Evolutionary conservation across 1,284 basidiomycete genomes (phyloP).

Genomic region (Cryptococcus sp.): DNA sequence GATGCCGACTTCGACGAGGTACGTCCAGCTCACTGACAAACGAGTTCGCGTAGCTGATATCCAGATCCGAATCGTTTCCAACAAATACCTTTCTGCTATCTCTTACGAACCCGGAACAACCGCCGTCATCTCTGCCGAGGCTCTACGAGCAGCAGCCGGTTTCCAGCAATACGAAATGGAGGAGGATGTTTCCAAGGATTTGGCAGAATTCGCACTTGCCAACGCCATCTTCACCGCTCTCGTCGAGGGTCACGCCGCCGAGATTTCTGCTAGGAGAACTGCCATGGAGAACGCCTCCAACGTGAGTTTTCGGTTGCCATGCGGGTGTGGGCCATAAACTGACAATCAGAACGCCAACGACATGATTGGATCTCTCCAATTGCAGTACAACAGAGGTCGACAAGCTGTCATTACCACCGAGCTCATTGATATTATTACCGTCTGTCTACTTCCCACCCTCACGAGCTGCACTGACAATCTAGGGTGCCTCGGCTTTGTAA

Average conservation of each 20-base stretch:
- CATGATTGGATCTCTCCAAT: constrained; percentile 80
- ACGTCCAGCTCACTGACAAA: constrained; percentile 9
- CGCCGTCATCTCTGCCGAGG: constrained; percentile 75
- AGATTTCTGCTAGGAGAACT: constrained; percentile 72
- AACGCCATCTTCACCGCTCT: constrained; percentile 95
- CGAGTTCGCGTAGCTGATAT: background rate
- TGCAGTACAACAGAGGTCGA: constrained; percentile 98
- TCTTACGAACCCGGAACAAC: constrained; percentile 78
- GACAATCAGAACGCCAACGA: constrained; percentile 72
- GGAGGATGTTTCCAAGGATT: constrained; percentile 88
- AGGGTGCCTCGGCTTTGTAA: constrained; percentile 41
- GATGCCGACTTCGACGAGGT: constrained; percentile 82
- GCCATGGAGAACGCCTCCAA: constrained; percentile 99
- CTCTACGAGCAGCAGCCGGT: constrained; percentile 72
- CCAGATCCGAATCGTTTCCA: constrained; percentile 75
- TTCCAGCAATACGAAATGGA: constrained; percentile 94
- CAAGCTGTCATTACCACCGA: constrained; percentile 78
- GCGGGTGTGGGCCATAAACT: background rate
- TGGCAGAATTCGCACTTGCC: constrained; percentile 92
- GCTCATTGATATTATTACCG: constrained; percentile 46
- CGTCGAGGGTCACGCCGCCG: constrained; percentile 93
- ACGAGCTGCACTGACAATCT: background rate
- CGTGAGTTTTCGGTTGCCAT: constrained; percentile 28
- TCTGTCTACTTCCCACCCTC: constrained; percentile 2
- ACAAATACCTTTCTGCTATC: constrained; percentile 91